A percentile compares a stretch with the other conserved stretches of the same genome.
Conservation (phyloP, 345 rosid genomes). For the Combretum micranthum region DNA sequence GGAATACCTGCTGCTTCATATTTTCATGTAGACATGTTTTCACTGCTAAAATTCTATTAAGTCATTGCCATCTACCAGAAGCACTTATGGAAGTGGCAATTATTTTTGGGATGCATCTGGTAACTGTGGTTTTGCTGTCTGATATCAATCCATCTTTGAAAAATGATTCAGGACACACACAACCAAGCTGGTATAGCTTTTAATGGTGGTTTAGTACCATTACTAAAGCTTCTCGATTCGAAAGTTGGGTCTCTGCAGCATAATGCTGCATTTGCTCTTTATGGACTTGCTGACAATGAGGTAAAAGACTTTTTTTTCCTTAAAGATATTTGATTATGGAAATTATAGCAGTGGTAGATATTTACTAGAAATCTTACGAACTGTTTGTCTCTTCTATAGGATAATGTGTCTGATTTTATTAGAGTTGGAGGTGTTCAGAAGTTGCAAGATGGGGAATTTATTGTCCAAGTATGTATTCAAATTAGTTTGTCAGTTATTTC, state of each 20-base stretch:
- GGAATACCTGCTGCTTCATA: too few relatives aligned
- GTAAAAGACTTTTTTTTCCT: constrained; percentile 31
- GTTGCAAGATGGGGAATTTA: constrained; percentile 96
- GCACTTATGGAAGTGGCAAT: too few relatives aligned
- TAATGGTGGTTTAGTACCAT: constrained; percentile 83
- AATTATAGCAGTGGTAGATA: neutral
- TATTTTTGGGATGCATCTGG: neutral
- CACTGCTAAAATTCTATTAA: too few relatives aligned
- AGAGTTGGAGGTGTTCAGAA: constrained; percentile 94
- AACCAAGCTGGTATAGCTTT: constrained; percentile 98
- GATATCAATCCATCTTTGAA: constrained; percentile 2
- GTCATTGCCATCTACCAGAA: too few relatives aligned
- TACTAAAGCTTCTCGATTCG: constrained; percentile 92
- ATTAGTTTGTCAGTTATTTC: neutral
- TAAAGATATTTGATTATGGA: neutral
- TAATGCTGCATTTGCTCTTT: constrained; percentile 98
- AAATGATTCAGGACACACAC: constrained; percentile 61
- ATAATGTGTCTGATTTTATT: constrained; percentile 91
- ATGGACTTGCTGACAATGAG: constrained; percentile 99
- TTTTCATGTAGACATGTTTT: too few relatives aligned
- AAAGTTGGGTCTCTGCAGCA: constrained; percentile 97
- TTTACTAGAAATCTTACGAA: too few relatives aligned
- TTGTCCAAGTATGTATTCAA: constrained; percentile 64
- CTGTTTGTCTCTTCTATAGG: constrained; percentile 45
- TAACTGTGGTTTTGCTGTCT: neutral